phyloP scores from a whole-genome alignment of 805 yeast species.

The Candida michaelii region DNA sequence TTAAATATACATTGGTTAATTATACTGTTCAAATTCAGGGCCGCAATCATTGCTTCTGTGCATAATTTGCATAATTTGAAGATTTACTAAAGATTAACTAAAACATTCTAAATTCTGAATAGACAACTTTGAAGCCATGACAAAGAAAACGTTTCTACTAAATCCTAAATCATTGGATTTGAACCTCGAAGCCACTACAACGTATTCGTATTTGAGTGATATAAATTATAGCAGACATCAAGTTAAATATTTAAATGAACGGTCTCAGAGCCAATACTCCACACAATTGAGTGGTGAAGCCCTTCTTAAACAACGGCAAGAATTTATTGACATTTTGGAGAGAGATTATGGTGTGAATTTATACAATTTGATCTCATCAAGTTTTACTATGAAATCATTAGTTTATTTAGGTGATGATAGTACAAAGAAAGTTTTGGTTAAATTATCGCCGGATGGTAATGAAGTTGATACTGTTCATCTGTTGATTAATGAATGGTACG shows the following conservation, averaged over 20 bases:
- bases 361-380: slow-evolving; percentile 17
- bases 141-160: slow-evolving; percentile 2
- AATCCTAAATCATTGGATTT: slow-evolving; percentile 8
- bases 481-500: slow-evolving; percentile 36
- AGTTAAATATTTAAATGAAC: slow-evolving; percentile 16
- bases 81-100: too few relatives aligned
- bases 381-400: slow-evolving; percentile 12
- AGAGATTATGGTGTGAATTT: slow-evolving; percentile 26
- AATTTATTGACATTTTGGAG: slow-evolving; percentile 13
- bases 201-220: slow-evolving; percentile 24
- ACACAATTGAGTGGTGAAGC: neutral
- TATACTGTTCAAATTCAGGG: too few relatives aligned
- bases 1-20: too few relatives aligned
- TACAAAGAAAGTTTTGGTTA: slow-evolving; percentile 17
- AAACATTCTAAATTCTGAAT: too few relatives aligned
- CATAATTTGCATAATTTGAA: too few relatives aligned
- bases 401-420: slow-evolving; percentile 19
- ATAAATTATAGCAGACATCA: slow-evolving; percentile 25
- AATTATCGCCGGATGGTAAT: slow-evolving; percentile 25
- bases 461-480: slow-evolving; percentile 23
- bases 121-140: slow-evolving; percentile 5
- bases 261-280: slow-evolving; percentile 10
- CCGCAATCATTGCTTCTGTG: too few relatives aligned
- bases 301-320: slow-evolving; percentile 3
- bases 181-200: neutral